Percentiles rank a stretch among this genome's conserved stretches.
phyloP scores from a whole-genome alignment of 192 early-diverging fungal species.

The Tieghemiomyces parasiticus region DNA sequence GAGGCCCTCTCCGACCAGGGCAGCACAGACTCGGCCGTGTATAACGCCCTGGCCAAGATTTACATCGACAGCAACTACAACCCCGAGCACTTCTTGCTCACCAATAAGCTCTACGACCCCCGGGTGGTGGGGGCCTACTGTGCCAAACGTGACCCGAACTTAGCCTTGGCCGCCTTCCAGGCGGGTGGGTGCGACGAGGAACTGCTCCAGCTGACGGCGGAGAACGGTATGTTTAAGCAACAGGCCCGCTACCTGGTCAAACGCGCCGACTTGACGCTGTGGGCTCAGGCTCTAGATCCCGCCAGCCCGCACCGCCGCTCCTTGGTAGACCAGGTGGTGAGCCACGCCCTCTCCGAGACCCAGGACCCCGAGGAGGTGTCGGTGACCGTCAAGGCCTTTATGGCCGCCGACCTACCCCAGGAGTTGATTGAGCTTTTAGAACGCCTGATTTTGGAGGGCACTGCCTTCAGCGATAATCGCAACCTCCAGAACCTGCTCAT shows the following conservation, averaged over 20 bases:
- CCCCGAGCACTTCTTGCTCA: conserved; percentile 81
- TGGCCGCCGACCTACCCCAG: conserved; percentile 87
- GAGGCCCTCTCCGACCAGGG: conserved; percentile 80
- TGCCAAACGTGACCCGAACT: conserved; percentile 94
- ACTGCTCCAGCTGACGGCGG: conserved; percentile 89
- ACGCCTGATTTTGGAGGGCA: conserved; percentile 86
- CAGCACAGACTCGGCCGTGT: conserved; percentile 75
- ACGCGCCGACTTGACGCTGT: conserved; percentile 68
- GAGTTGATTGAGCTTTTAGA: conserved; percentile 96
- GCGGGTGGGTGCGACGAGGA: conserved; percentile 91
- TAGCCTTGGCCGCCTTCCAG: conserved; percentile 90
- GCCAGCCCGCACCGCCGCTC: conserved; percentile 72
- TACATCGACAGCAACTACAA: conserved; percentile 99
- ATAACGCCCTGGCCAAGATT: conserved; percentile 97
- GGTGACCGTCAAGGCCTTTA: conserved; percentile 94
- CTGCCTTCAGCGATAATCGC: conserved; percentile 87
- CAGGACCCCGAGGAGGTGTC: conserved; percentile 97
- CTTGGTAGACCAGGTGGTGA: conserved; percentile 88
- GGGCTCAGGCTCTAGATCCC: conserved; percentile 66
- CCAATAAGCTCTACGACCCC: conserved; percentile 68
- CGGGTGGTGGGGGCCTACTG: conserved; percentile 94
- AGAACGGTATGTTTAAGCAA: conserved; percentile 99
- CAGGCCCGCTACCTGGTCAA: conserved; percentile 93
- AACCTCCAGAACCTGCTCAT: conserved; percentile 97
- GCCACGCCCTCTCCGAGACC: conserved; percentile 83